phyloP scores from a whole-genome alignment of 352 stramenopile genomes.

The Pythium utonaiense region DNA sequence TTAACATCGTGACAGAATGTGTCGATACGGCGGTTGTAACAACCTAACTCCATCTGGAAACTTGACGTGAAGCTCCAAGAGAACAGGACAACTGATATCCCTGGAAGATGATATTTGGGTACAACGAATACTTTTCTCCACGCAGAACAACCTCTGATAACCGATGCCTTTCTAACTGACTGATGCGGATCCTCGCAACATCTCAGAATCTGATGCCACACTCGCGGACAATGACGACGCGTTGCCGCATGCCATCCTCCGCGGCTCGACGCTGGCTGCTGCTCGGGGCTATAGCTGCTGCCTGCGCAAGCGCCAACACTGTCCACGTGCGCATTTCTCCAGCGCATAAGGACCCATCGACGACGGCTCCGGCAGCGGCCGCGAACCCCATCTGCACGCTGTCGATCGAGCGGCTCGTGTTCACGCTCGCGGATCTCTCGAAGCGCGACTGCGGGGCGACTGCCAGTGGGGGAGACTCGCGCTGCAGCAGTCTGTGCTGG shows the following conservation, averaged over 20 bases:
- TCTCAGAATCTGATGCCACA: too few relatives aligned
- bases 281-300: neutral
- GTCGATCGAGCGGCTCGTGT: conserved; percentile 29
- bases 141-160: neutral
- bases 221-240: neutral
- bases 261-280: neutral
- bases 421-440: conserved; percentile 22
- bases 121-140: neutral
- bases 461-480: neutral
- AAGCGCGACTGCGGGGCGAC: neutral
- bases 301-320: neutral
- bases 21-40: neutral
- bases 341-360: neutral
- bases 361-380: neutral
- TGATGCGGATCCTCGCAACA: neutral
- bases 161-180: neutral
- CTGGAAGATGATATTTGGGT: neutral
- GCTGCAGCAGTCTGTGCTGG: conserved; percentile 18
- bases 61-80: neutral
- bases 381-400: conserved; percentile 43
- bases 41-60: neutral
- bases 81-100: neutral
- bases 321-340: neutral
- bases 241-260: neutral
- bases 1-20: conserved; percentile 1